Evolutionary conservation across 345 rosid genomes (phyloP), one percentile per base, ranked within the genome.

Genomic region (Erysimum cheiranthoides): DNA sequence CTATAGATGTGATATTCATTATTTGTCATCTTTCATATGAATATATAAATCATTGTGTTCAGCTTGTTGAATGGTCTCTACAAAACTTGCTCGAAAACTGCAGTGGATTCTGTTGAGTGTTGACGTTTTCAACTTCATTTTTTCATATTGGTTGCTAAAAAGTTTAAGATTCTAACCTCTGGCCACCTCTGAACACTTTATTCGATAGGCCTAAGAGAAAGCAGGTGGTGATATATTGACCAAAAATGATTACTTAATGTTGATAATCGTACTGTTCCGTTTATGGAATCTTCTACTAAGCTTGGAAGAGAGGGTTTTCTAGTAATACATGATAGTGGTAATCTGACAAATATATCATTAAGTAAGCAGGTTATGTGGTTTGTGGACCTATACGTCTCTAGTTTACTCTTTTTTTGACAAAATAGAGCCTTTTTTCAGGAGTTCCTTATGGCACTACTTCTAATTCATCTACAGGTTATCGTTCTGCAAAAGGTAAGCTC

Each of bases 401-500:
- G 73, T 49, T 63, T 28, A 64, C 62, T 5, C 54, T 1, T 16
- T 65, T 67, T 80, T 85, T 89, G 81, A 88, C 87, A 84, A 81
- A 83, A 74, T 72, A 79, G 79, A 74, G 77, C 53, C 56, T 85
- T 88, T 83, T 92, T 95, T 86, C 97, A 95, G 99, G 97, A 86
- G 82, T 83, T 83, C 90, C 97, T 67, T 95, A 81, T 88, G 96
- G 90, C 83, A 87, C 79, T 85, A 73, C 93, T 74, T 80, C 85
- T 90, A 83, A 78, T 88, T 78, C 93, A 71, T 87, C 97, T 81
- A 90, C 87, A 81, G 90, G 86, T 84, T 92, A 84, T 90, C 82
- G 83, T 87, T 86, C 73, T 82, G 93, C 84, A 80, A 95, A 95
- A 92, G 99, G 97, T 95, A 90, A 85, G 88, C 81, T 70, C 76